These are phyloP conservation scores for Entomortierella chlamydospora DNA, from an alignment of 192 early-diverging fungal genomes.

Conservation along the genomic window DNA sequence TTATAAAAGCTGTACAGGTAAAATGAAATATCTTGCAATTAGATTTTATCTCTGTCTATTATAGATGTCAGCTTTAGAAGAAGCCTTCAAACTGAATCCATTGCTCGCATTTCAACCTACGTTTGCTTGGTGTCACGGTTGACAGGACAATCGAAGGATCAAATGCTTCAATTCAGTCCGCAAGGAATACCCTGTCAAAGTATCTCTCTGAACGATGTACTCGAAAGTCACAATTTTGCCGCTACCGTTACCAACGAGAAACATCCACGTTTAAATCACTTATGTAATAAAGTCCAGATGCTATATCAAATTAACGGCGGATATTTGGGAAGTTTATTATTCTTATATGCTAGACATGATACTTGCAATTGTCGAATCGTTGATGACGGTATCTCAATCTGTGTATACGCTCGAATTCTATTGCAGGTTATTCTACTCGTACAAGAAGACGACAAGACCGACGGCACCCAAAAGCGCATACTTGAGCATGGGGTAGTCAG, in stretches of 20 bases:
- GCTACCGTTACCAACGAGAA: no score
- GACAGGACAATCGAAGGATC: conserved; percentile 57
- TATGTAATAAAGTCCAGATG: no score
- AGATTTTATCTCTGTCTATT: not conserved
- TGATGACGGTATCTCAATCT: not conserved
- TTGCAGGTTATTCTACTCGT: conserved; percentile 21
- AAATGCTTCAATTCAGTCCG: conserved; percentile 70
- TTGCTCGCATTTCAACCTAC: not conserved
- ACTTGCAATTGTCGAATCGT: not conserved
- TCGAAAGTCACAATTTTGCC: no score
- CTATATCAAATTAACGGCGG: no score
- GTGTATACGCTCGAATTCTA: not conserved
- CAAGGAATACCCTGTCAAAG: conserved; percentile 55
- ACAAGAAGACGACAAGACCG: conserved; percentile 74
- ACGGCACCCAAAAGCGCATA: conserved; percentile 81
- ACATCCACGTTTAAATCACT: no score
- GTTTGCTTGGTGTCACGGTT: conserved; percentile 7
- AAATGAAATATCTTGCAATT: not conserved
- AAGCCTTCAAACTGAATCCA: not conserved
- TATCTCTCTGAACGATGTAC: conserved; percentile 9
- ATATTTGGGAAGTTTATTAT: no score
- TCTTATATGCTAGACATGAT: no score
- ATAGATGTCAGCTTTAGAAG: conserved; percentile 2
- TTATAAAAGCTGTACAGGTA: conserved; percentile 61
- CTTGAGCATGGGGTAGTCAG: conserved; percentile 96